phyloP scores from a whole-genome alignment of 106 monocot genomes.

The Platanthera guangdongensis region DNA sequence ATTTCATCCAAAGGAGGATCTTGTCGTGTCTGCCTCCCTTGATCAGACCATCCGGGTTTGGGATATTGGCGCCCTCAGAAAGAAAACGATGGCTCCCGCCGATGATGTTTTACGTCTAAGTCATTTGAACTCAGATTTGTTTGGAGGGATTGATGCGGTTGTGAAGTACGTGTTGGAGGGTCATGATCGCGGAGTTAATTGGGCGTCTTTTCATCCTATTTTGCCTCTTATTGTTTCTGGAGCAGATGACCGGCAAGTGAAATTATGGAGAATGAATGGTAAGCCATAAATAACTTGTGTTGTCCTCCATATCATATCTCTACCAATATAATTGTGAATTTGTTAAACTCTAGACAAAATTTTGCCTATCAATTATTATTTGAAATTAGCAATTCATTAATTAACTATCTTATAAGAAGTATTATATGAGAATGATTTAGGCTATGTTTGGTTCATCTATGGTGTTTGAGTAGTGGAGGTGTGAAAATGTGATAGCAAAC shows the following conservation, averaged over 20 bases:
- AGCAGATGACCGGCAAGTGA: constrained; percentile 65
- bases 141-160: constrained; percentile 57
- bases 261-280: constrained; percentile 68
- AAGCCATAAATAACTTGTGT: background rate
- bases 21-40: constrained; percentile 60
- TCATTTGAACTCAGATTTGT: constrained; percentile 55
- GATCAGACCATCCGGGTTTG: constrained; percentile 69
- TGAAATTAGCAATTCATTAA: background rate
- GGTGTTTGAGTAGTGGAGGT: too few relatives aligned
- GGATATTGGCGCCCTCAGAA: constrained; percentile 57
- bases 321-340: background rate
- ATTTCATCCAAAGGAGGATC: constrained; percentile 65
- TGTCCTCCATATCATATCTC: background rate
- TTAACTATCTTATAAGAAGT: background rate
- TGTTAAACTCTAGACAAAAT: background rate
- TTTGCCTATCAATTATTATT: background rate
- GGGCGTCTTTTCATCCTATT: constrained; percentile 59
- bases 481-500: too few relatives aligned
- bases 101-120: constrained; percentile 46
- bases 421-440: background rate
- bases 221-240: constrained; percentile 66
- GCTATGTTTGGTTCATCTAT: too few relatives aligned
- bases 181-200: constrained; percentile 60
- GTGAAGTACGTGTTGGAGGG: constrained; percentile 66
- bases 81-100: constrained; percentile 49